Evolutionary conservation across 352 stramenopile species (phyloP).

Genomic region (Phytophthora uliginosa): DNA sequence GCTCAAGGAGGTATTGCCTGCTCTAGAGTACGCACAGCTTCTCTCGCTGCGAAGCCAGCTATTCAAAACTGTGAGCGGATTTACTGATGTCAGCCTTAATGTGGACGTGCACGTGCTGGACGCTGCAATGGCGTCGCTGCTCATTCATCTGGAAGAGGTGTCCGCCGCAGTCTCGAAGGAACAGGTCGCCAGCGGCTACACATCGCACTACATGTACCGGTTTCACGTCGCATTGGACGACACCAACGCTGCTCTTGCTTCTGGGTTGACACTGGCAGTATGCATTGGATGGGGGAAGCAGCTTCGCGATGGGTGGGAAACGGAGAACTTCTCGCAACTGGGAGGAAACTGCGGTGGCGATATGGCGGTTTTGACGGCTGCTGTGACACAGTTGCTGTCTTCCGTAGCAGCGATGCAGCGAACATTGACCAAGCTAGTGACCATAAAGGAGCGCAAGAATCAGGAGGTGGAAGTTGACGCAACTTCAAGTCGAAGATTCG

Average conservation of each 20-base stretch:
- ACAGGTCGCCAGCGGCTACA: neutral
- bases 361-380: neutral
- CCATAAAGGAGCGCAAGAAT: neutral
- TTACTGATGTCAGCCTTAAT: neutral
- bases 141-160: neutral
- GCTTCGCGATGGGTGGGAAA: neutral
- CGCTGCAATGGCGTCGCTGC: neutral
- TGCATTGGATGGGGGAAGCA: neutral
- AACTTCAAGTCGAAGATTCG: neutral
- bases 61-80: neutral
- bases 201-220: too few relatives aligned
- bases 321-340: neutral
- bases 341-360: neutral
- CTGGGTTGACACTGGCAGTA: neutral
- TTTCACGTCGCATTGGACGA: neutral
- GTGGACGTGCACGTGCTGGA: neutral
- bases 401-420: neutral
- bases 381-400: neutral
- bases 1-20: neutral
- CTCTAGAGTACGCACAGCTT: conserved; percentile 10
- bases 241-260: neutral
- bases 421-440: neutral
- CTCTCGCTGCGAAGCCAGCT: neutral
- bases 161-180: neutral
- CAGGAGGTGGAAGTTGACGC: neutral